phyloP scores from a whole-genome alignment of 257 asterid species.

The Fraxinus anomala region DNA sequence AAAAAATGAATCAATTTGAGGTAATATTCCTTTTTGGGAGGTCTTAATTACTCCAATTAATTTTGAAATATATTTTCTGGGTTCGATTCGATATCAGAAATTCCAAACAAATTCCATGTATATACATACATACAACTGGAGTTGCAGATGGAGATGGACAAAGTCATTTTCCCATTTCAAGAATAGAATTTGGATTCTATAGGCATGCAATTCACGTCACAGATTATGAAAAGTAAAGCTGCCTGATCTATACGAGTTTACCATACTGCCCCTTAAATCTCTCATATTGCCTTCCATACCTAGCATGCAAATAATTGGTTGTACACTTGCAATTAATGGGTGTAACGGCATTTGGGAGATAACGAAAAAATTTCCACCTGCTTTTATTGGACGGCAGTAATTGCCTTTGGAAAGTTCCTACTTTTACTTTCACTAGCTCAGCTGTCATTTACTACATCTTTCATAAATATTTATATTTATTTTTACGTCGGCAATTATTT shows the following conservation, averaged over 20 bases:
- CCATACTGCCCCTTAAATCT: constrained; percentile 35
- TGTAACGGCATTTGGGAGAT: constrained; percentile 42
- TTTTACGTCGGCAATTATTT: constrained; percentile 11
- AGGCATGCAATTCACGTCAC: constrained; percentile 30
- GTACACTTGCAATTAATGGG: not conserved
- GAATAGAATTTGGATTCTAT: constrained; percentile 30
- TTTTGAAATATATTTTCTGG: no score
- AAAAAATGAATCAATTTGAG: constrained; percentile 54
- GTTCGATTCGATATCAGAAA: constrained; percentile 4
- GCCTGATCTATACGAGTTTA: constrained; percentile 20
- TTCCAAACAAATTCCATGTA: constrained; percentile 27
- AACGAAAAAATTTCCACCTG: constrained; percentile 26
- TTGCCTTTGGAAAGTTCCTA: constrained; percentile 50
- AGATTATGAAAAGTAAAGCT: constrained; percentile 49
- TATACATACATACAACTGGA: not conserved
- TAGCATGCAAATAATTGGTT: not conserved
- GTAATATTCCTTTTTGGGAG: constrained; percentile 24
- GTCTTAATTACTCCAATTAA: constrained; percentile 38
- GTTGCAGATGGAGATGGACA: constrained; percentile 50
- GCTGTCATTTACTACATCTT: constrained; percentile 29
- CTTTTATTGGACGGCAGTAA: constrained; percentile 45
- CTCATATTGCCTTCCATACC: constrained; percentile 12
- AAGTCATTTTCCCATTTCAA: constrained; percentile 49
- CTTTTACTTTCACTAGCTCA: constrained; percentile 50
- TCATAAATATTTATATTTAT: constrained; percentile 20